Conservation (phyloP, 352 stramenopile genomes). For the Pythium coloratum region DNA sequence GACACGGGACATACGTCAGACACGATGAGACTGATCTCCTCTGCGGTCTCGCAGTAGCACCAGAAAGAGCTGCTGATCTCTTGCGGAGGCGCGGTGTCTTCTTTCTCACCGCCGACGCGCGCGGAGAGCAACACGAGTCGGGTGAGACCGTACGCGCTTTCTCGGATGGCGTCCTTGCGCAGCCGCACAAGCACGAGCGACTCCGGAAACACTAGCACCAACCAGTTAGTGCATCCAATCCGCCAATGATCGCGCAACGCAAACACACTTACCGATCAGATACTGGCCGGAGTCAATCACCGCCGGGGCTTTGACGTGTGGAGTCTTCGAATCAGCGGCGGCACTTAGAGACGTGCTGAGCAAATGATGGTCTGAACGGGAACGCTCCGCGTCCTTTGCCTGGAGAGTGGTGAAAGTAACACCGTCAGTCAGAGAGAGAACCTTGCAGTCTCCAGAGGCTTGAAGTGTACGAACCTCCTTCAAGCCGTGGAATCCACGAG, state of each 20-base stretch:
- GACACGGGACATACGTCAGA: conserved; percentile 38
- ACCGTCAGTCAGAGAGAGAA: neutral
- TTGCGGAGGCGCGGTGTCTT: neutral
- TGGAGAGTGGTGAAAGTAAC: neutral
- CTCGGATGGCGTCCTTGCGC: conserved; percentile 68
- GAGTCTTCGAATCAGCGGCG: conserved; percentile 10
- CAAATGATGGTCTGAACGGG: conserved; percentile 9
- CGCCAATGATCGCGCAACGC: too few relatives aligned
- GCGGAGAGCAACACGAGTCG: conserved; percentile 66
- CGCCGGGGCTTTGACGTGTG: conserved; percentile 16
- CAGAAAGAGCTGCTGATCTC: conserved; percentile 53
- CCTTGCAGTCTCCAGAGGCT: neutral
- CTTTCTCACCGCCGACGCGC: conserved; percentile 5
- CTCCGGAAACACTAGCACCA: conserved; percentile 62
- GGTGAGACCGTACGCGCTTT: conserved; percentile 79
- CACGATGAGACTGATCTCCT: conserved; percentile 84
- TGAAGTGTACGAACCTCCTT: conserved; percentile 53
- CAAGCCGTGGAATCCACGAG: conserved; percentile 71
- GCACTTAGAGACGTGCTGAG: conserved; percentile 11
- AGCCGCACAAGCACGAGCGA: conserved; percentile 75
- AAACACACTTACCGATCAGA: conserved; percentile 47
- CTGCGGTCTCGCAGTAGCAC: conserved; percentile 83
- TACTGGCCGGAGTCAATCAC: conserved; percentile 75
- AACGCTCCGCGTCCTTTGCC: conserved; percentile 28
- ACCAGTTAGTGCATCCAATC: neutral